Evolutionary conservation across 2,329 filamentous ascomycete species (phyloP).

Genomic region (Alternaria longipes): DNA sequence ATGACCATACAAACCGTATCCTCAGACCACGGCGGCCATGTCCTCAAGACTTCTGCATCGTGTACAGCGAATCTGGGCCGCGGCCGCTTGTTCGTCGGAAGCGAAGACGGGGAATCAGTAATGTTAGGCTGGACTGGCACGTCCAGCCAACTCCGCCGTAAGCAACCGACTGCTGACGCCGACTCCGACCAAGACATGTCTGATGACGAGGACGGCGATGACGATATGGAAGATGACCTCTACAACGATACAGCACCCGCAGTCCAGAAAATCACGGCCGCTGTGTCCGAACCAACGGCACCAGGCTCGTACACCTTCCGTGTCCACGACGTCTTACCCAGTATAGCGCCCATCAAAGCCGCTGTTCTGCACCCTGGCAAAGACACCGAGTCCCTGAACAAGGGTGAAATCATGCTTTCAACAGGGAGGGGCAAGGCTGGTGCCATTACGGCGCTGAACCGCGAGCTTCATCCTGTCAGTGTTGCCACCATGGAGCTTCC

Average conservation of each 20-base stretch:
- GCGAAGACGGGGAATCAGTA: slow-evolving; percentile 81
- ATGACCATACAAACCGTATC: slow-evolving; percentile 75
- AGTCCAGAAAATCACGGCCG: slow-evolving; percentile 52
- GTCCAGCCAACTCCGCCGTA: slow-evolving; percentile 65
- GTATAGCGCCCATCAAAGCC: slow-evolving; percentile 80
- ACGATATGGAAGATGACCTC: slow-evolving; percentile 68
- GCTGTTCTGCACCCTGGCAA: slow-evolving; percentile 68
- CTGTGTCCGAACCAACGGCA: slow-evolving; percentile 55
- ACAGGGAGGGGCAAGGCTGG: slow-evolving; percentile 73
- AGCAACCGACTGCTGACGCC: slow-evolving; percentile 69
- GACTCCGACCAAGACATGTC: slow-evolving; percentile 57
- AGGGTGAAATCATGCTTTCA: slow-evolving; percentile 64
- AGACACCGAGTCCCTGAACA: slow-evolving; percentile 32
- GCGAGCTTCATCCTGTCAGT: slow-evolving; percentile 77
- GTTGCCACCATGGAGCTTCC: slow-evolving; percentile 76
- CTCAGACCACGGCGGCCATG: slow-evolving; percentile 67
- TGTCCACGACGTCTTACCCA: slow-evolving; percentile 78
- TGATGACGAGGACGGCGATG: slow-evolving; percentile 65
- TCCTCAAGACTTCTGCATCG: slow-evolving; percentile 71
- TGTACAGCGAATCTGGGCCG: slow-evolving; percentile 75
- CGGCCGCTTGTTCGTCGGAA: slow-evolving; percentile 82
- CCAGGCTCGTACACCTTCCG: slow-evolving; percentile 75
- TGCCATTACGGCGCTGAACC: slow-evolving; percentile 78
- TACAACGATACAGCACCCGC: slow-evolving; percentile 66
- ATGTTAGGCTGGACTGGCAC: slow-evolving; percentile 80